Evolutionary conservation across 345 rosid species (phyloP).

Genomic region (Draba incana): DNA sequence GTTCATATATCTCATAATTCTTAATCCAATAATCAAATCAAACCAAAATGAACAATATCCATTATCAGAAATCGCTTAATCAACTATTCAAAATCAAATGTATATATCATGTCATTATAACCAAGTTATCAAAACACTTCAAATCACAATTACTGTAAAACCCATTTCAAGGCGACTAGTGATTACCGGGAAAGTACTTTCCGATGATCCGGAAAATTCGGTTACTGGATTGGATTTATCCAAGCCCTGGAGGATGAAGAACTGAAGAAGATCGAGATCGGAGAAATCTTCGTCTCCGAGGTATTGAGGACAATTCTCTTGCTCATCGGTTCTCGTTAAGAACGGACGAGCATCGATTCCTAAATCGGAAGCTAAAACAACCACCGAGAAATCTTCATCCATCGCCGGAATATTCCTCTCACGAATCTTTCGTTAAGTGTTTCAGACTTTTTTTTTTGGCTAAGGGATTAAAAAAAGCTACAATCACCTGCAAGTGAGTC

Average conservation of each 20-base stretch:
- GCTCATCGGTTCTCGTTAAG: slow-evolving; percentile 43
- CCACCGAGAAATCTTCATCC: slow-evolving; percentile 68
- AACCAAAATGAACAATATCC: not conserved
- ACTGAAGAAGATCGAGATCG: slow-evolving; percentile 80
- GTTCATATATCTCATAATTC: not conserved
- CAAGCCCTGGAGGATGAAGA: slow-evolving; percentile 71
- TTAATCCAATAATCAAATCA: not conserved
- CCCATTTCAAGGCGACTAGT: slow-evolving; percentile 1
- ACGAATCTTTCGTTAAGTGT: no score
- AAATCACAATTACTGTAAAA: not conserved
- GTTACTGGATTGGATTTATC: slow-evolving; percentile 77
- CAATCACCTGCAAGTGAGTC: slow-evolving; percentile 19
- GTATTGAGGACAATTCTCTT: slow-evolving; percentile 67
- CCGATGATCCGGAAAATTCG: slow-evolving; percentile 82
- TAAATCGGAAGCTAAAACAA: slow-evolving; percentile 82
- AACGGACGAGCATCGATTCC: slow-evolving; percentile 82
- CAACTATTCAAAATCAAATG: no score
- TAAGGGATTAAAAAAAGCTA: not conserved
- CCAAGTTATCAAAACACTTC: not conserved
- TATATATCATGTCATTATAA: no score
- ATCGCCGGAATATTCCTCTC: slow-evolving; percentile 34
- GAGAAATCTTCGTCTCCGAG: slow-evolving; percentile 81
- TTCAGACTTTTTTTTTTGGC: no score
- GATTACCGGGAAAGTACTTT: slow-evolving; percentile 81
- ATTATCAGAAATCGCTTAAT: not conserved